Percentiles rank a stretch among this genome's conserved stretches.
These are phyloP conservation scores for Boletus smithii DNA, from an alignment of 1,284 basidiomycete species.

Conservation along the genomic window DNA sequence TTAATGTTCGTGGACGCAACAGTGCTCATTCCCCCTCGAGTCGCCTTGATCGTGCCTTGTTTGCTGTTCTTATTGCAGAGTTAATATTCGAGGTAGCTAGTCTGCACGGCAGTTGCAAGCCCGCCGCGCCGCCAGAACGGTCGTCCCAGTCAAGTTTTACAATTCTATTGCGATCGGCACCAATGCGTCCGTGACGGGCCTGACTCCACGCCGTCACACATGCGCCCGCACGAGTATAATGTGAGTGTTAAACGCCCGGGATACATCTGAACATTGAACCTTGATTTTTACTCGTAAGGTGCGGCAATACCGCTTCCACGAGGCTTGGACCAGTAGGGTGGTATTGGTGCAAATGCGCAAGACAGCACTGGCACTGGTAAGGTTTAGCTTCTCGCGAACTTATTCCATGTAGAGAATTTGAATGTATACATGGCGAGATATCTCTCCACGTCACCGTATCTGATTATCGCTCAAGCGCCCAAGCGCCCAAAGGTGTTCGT, in stretches of 20 bases:
- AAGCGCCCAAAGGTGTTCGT: not conserved
- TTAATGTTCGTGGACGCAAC: not conserved
- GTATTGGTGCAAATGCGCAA: not conserved
- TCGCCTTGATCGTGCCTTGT: not conserved
- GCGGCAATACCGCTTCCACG: not conserved
- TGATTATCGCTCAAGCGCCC: conserved; percentile 7
- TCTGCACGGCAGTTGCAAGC: conserved; percentile 6
- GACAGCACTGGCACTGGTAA: not conserved
- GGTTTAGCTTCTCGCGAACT: not conserved
- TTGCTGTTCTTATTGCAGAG: not conserved
- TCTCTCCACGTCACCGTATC: not conserved
- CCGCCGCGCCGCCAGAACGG: not conserved
- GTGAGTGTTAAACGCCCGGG: conserved; percentile 2
- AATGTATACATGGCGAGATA: not conserved
- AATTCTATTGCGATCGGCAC: not conserved
- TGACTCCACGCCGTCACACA: not conserved
- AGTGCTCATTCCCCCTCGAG: no score
- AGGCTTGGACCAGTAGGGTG: not conserved
- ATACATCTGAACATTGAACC: not conserved
- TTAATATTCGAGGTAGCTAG: conserved; percentile 1
- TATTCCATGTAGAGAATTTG: not conserved
- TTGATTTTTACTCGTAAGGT: conserved; percentile 1
- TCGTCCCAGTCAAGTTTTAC: not conserved
- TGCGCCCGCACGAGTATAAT: not conserved
- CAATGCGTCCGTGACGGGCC: not conserved